Conservation (phyloP, 176 grass and related monocot genomes). For the Oryza punctata region DNA sequence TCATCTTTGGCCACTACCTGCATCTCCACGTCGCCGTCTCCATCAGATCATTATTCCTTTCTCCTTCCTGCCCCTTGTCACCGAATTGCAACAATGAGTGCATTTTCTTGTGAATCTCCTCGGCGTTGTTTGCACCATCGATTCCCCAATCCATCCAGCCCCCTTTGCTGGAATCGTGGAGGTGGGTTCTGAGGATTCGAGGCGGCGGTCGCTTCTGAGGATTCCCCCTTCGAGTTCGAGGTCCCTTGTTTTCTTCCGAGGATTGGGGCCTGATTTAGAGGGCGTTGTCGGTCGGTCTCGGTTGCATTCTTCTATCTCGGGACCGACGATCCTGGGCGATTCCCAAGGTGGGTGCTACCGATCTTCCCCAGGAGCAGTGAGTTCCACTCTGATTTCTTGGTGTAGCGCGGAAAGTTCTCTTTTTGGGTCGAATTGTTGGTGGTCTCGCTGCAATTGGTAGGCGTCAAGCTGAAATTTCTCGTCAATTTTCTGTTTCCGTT, state of each 20-base stretch:
- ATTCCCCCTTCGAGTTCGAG: neutral
- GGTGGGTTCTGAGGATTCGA: slow-evolving; percentile 38
- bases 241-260: slow-evolving; percentile 12
- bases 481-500: neutral
- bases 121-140: slow-evolving; percentile 16
- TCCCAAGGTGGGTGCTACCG: slow-evolving; percentile 31
- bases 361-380: neutral
- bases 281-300: slow-evolving; percentile 23
- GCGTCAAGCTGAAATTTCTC: neutral
- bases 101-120: slow-evolving; percentile 44
- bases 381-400: slow-evolving; percentile 14
- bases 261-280: slow-evolving; percentile 32
- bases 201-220: slow-evolving; percentile 7
- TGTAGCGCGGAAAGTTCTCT: neutral
- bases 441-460: neutral
- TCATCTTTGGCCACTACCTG: slow-evolving; percentile 39
- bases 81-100: slow-evolving; percentile 24
- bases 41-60: slow-evolving; percentile 54
- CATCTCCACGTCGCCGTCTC: slow-evolving; percentile 50
- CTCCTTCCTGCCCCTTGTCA: slow-evolving; percentile 27
- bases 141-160: slow-evolving; percentile 20
- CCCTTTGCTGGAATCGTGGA: slow-evolving; percentile 40
- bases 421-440: neutral
- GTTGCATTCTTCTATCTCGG: slow-evolving; percentile 8
- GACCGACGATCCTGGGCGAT: slow-evolving; percentile 31